Conservation (phyloP, 495 filamentous ascomycete species). For the Aspergillus kassunensis region DNA sequence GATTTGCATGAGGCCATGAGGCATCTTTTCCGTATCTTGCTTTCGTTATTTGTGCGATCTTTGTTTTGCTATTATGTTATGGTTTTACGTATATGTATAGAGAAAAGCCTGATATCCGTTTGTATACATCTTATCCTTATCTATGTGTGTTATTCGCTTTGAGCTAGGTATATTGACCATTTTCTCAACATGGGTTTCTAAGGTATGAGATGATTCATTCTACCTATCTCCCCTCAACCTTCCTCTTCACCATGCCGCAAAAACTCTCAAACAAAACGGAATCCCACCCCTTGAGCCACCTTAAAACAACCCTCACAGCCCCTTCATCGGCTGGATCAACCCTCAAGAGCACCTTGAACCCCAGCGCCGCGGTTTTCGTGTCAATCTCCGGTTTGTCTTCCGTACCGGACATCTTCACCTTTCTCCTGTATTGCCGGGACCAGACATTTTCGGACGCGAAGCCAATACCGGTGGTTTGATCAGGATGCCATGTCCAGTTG, state of each 20-base stretch:
- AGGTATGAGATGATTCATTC: background rate
- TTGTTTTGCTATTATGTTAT: no score
- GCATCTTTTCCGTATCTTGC: no score
- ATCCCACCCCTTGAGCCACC: slow-evolving; percentile 77
- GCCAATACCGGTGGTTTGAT: slow-evolving; percentile 44
- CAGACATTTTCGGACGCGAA: slow-evolving; percentile 64
- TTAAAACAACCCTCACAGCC: slow-evolving; percentile 43
- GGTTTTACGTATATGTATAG: no score
- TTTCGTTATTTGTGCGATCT: no score
- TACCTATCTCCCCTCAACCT: slow-evolving; percentile 30
- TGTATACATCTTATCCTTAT: no score
- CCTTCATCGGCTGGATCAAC: slow-evolving; percentile 21
- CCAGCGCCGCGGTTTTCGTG: slow-evolving; percentile 32
- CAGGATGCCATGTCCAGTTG: slow-evolving; percentile 48
- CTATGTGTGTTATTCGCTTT: no score
- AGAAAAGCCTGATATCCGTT: slow-evolving; percentile 3
- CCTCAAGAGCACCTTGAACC: slow-evolving; percentile 43
- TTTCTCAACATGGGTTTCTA: no score
- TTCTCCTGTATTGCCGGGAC: slow-evolving; percentile 63
- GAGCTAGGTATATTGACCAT: no score
- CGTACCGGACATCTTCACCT: slow-evolving; percentile 32
- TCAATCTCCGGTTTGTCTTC: slow-evolving; percentile 27
- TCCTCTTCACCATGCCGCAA: slow-evolving; percentile 68
- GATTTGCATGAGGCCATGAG: no score
- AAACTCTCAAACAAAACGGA: slow-evolving; percentile 82